phyloP scores from a whole-genome alignment of 2,329 filamentous ascomycete species.

The Fusarium armeniacum region DNA sequence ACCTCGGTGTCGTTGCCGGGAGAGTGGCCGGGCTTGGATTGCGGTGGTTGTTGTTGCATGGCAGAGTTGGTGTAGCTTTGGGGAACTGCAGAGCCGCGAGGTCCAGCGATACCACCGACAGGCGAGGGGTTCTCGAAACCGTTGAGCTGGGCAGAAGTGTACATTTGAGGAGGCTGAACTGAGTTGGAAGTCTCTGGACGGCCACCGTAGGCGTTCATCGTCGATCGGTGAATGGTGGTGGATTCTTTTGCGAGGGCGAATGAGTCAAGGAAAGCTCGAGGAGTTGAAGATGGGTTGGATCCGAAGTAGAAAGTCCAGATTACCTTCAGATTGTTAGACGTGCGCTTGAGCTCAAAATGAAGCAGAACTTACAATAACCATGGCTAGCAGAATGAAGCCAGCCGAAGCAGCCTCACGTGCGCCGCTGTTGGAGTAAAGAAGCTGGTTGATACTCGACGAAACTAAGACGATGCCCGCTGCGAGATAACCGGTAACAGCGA shows the following conservation, averaged over 20 bases:
- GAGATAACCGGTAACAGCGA: conserved; percentile 91
- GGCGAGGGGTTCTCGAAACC: conserved; percentile 97
- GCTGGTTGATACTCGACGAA: conserved; percentile 85
- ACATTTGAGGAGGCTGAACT: conserved; percentile 89
- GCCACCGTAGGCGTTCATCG: conserved; percentile 81
- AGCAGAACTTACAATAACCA: conserved; percentile 81
- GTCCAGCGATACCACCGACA: conserved; percentile 75
- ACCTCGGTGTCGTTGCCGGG: conserved; percentile 69
- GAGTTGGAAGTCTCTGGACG: conserved; percentile 89
- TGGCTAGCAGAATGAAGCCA: conserved; percentile 93
- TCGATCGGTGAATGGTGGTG: conserved; percentile 74
- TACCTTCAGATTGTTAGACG: conserved; percentile 69
- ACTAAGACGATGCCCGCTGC: conserved; percentile 86
- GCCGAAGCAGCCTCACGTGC: conserved; percentile 89
- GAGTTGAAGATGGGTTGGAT: conserved; percentile 86
- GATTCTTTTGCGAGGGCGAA: conserved; percentile 94
- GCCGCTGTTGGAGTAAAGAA: conserved; percentile 82
- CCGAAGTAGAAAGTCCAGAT: conserved; percentile 99
- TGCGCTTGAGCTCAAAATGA: not conserved
- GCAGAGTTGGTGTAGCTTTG: conserved; percentile 56
- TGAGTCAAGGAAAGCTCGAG: conserved; percentile 93
- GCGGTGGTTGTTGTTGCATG: conserved; percentile 40
- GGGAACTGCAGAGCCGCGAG: conserved; percentile 61
- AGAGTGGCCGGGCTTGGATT: conserved; percentile 58
- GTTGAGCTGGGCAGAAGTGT: conserved; percentile 93